Percentiles rank a stretch among this genome's conserved stretches.
Conservation (phyloP, 768 basidiomycete genomes). For the Boletus pseudo-olivaceus region DNA sequence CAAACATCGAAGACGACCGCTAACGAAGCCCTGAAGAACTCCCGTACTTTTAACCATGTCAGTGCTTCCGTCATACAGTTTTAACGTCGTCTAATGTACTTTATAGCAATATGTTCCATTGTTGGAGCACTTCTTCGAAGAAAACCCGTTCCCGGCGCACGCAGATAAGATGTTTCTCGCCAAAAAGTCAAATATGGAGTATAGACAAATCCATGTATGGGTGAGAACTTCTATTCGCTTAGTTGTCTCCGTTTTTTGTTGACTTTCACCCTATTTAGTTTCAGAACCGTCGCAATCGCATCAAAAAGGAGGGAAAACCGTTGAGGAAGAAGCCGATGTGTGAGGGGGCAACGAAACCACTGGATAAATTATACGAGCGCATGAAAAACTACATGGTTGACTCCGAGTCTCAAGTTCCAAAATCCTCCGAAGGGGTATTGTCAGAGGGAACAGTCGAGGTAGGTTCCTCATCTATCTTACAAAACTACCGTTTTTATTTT, state of each 20-base stretch:
- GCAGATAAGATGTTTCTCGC: conserved; percentile 15
- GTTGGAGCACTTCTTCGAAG: conserved; percentile 11
- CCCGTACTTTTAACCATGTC: conserved; percentile 3
- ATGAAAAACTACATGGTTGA: not conserved
- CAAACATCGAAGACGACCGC: not conserved
- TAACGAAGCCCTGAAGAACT: not conserved
- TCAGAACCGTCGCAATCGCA: conserved; percentile 13
- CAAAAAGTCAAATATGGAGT: conserved; percentile 5
- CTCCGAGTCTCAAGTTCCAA: not conserved
- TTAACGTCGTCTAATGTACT: accelerated
- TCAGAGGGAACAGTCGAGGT: not conserved
- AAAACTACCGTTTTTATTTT: not conserved
- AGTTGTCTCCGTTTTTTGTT: not conserved
- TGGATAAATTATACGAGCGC: not conserved
- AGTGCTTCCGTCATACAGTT: accelerated
- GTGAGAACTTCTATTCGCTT: not conserved
- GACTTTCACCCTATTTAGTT: not conserved
- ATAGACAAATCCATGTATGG: conserved; percentile 20
- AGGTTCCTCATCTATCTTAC: not conserved
- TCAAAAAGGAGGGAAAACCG: not conserved
- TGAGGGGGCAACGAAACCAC: not conserved
- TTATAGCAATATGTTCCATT: conserved; percentile 1
- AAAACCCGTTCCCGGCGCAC: conserved; percentile 10
- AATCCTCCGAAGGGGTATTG: accelerated
- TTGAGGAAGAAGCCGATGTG: conserved; percentile 1